These are phyloP conservation scores for Erigeron canadensis DNA, from an alignment of 129 eudicot species.

Conservation along the genomic window DNA sequence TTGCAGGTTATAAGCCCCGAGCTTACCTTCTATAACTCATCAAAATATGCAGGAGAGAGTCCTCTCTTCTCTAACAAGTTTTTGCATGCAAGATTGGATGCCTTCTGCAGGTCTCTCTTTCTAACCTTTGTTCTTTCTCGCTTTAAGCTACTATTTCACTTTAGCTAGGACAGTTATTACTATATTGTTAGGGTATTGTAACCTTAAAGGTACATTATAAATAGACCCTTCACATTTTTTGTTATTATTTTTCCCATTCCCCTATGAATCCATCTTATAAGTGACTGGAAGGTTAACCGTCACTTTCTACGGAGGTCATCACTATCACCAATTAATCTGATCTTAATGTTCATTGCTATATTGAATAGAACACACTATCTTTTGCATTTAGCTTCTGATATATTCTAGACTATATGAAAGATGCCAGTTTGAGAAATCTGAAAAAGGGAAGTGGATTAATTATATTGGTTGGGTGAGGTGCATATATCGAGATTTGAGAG, in stretches of 20 bases:
- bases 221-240: neutral
- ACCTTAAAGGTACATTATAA: constrained; percentile 5
- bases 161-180: constrained; percentile 15
- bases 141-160: neutral
- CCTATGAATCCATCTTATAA: neutral
- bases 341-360: neutral
- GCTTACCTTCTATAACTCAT: constrained; percentile 87
- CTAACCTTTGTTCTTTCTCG: constrained; percentile 5
- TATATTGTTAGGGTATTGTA: constrained; percentile 15
- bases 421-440: neutral
- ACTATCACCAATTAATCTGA: neutral
- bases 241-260: neutral
- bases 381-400: neutral
- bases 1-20: constrained; percentile 96
- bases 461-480: constrained; percentile 18
- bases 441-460: constrained; percentile 3
- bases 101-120: constrained; percentile 76
- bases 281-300: neutral
- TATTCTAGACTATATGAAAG: too few species aligned
- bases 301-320: neutral
- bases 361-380: neutral
- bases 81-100: constrained; percentile 88
- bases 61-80: constrained; percentile 75
- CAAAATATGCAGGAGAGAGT: constrained; percentile 62
- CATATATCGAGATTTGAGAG: neutral